phyloP scores from a whole-genome alignment of 2,329 filamentous ascomycete species.

The Alternaria rosae region DNA sequence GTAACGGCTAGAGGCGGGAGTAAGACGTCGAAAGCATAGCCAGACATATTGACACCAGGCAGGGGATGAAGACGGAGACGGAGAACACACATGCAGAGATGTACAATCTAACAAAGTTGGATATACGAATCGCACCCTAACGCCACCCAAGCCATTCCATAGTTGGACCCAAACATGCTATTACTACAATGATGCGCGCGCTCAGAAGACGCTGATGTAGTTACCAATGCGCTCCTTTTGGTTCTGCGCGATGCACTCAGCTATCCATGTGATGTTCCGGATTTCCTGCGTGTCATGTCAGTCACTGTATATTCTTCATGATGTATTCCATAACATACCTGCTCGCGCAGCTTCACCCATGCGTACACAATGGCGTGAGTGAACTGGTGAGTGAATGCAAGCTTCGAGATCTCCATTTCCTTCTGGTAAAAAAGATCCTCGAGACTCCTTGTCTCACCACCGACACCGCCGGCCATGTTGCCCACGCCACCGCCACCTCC shows the following conservation, averaged over 20 bases:
- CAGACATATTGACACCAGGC: not conserved
- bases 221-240: slow-evolving; percentile 99
- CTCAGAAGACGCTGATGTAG: slow-evolving; percentile 90
- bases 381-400: slow-evolving; percentile 94
- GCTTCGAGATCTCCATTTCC: slow-evolving; percentile 98
- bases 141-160: slow-evolving; percentile 38
- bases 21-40: not conserved
- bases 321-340: slow-evolving; percentile 68
- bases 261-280: slow-evolving; percentile 99
- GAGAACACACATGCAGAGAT: slow-evolving; percentile 12
- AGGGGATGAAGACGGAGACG: not conserved
- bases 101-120: slow-evolving; percentile 30
- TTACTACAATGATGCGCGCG: slow-evolving; percentile 27
- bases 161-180: slow-evolving; percentile 37
- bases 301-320: not conserved
- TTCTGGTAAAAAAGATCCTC: slow-evolving; percentile 99
- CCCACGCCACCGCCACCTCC: slow-evolving; percentile 77
- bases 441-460: slow-evolving; percentile 83
- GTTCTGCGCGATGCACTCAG: slow-evolving; percentile 99
- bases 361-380: slow-evolving; percentile 94
- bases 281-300: slow-evolving; percentile 74
- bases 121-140: slow-evolving; percentile 43
- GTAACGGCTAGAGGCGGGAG: not conserved
- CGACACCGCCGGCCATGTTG: slow-evolving; percentile 83
- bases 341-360: slow-evolving; percentile 96